Conservation (phyloP, 1,284 basidiomycete genomes). For the Cryptococcus sp. region DNA sequence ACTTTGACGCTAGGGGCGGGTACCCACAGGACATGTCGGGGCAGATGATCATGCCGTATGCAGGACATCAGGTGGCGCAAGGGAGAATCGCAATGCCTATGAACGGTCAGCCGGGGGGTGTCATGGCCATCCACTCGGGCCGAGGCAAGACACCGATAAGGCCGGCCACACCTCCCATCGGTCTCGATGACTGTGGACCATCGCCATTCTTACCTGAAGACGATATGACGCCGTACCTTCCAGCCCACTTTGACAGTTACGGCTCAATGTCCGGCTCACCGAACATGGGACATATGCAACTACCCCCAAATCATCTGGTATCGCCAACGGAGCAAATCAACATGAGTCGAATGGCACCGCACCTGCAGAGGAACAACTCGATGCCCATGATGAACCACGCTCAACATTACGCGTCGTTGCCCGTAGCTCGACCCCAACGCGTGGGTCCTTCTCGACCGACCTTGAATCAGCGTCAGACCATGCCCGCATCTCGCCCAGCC, state of each 20-base stretch:
- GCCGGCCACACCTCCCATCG: constrained; percentile 14
- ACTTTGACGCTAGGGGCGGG: neutral
- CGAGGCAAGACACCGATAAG: constrained; percentile 8
- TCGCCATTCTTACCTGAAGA: constrained; percentile 23
- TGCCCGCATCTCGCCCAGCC: constrained; percentile 20
- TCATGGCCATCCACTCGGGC: constrained; percentile 15
- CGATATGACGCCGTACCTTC: constrained; percentile 16
- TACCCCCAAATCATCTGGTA: constrained; percentile 13
- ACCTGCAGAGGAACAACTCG: constrained; percentile 19
- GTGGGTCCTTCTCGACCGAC: constrained; percentile 14
- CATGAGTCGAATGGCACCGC: constrained; percentile 15
- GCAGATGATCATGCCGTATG: constrained; percentile 24
- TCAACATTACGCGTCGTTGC: constrained; percentile 10
- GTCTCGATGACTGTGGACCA: constrained; percentile 18
- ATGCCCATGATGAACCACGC: constrained; percentile 14
- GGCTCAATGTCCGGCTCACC: constrained; percentile 14
- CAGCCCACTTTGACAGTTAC: constrained; percentile 16
- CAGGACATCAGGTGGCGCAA: constrained; percentile 21
- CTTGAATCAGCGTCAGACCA: constrained; percentile 23
- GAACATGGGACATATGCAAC: constrained; percentile 11
- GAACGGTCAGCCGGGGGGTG: constrained; percentile 17
- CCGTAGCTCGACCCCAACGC: constrained; percentile 7
- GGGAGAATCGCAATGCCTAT: constrained; percentile 26
- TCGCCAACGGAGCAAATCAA: constrained; percentile 30
- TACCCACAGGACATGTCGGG: constrained; percentile 13